phyloP scores from a whole-genome alignment of 371 early-diverging fungal genomes.

The Catenaria anguillulae region DNA sequence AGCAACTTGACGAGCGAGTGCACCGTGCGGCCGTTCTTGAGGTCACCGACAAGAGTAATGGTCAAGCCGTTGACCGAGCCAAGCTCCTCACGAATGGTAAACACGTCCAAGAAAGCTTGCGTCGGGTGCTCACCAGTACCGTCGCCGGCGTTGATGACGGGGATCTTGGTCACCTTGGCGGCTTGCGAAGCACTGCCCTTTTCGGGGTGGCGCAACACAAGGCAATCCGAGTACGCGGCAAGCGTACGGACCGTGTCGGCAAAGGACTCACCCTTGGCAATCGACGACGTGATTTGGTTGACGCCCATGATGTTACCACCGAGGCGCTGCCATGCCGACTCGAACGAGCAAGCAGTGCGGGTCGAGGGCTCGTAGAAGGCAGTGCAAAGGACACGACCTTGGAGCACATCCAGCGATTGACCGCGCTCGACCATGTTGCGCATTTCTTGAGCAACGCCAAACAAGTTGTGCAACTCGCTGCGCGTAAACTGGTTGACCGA shows the following conservation, averaged over 20 bases:
- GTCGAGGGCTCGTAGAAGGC: slow-evolving; percentile 95
- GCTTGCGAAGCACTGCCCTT: slow-evolving; percentile 69
- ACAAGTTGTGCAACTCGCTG: slow-evolving; percentile 78
- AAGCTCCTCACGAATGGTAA: slow-evolving; percentile 65
- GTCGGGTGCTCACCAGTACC: slow-evolving; percentile 96
- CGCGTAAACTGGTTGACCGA: slow-evolving; percentile 78
- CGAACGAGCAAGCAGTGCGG: slow-evolving; percentile 81
- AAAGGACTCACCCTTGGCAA: slow-evolving; percentile 87
- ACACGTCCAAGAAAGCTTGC: slow-evolving; percentile 91
- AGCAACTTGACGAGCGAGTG: slow-evolving; percentile 85
- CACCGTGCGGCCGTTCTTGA: slow-evolving; percentile 93
- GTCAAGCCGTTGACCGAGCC: slow-evolving; percentile 94
- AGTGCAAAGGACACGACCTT: slow-evolving; percentile 79
- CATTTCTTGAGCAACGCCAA: slow-evolving; percentile 96
- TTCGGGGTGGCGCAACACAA: slow-evolving; percentile 85
- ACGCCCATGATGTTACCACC: slow-evolving; percentile 82
- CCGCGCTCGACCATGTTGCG: slow-evolving; percentile 76
- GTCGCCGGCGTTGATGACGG: slow-evolving; percentile 92
- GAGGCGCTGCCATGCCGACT: slow-evolving; percentile 84
- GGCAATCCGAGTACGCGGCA: slow-evolving; percentile 75
- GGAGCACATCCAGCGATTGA: slow-evolving; percentile 63
- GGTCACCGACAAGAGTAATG: slow-evolving; percentile 87
- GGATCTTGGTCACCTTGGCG: slow-evolving; percentile 75
- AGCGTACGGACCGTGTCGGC: slow-evolving; percentile 90
- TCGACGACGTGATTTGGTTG: slow-evolving; percentile 65